Base-by-base conservation (phyloP, 495 filamentous ascomycete species). In the Aspergillus sclerotiicarbonarius region DNA sequence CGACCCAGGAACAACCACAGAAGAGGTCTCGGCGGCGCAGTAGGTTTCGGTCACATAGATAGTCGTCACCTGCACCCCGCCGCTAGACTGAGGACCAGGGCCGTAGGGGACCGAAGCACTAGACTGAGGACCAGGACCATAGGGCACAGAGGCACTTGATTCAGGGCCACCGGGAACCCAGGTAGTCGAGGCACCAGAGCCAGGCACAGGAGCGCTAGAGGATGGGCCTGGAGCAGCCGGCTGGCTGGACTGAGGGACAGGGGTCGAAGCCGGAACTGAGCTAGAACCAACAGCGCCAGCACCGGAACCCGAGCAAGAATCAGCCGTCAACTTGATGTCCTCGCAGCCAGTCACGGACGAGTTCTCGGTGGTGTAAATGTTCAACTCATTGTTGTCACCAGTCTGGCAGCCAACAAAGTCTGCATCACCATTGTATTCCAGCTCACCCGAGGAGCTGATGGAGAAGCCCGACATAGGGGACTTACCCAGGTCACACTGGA, bases 401-500 rank as follows among this genome's bases (percentile, higher is more conserved):
- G 80, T 81, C 30, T 77, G 67, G 56, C 83, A 87, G 45, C 78
- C 76, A 63, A 81, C 78, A 65, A 86, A 87, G 8, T 66, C 60
- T 13, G 69, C 62, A 58, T 67, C 73, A 30, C 76, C 77, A 21
- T 76, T 63, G 46, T 65, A 80, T 13, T 71, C 72, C 39, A 84
- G 56, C 45, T 72, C 62, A 13, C 80, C 81, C 47, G 80, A 66
- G 21, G 76, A 79, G 56, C 62, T 70, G 53, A 85, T 71, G 8
- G 71, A 69, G 67, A 84, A 85, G 33, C 79, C 79, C 8, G 69
- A 37, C 44, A 70, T 71, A 16, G 76, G 73, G 4, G 48, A 57
- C 18, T 73, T 76, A 58, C 82, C 83, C 20, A 68, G 57, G 57
- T 89, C 86, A 67, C 87, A 90, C 66, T 89, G 86, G 47, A 83